phyloP scores from a whole-genome alignment of 768 basidiomycete genomes.

The Mycena rosella region DNA sequence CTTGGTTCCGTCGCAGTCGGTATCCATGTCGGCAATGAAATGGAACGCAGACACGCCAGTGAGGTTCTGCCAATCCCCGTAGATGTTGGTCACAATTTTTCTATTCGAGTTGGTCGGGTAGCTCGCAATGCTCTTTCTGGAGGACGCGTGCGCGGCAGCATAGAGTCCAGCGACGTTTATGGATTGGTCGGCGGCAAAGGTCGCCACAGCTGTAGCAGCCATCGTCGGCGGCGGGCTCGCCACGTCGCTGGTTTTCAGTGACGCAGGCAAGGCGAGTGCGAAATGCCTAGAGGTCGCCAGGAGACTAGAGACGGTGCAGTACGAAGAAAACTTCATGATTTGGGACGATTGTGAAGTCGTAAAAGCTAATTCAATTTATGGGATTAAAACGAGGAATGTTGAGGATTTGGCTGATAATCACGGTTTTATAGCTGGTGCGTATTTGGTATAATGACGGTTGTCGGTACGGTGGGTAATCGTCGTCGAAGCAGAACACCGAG shows the following conservation, averaged over 20 bases:
- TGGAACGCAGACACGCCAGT: slow-evolving; percentile 34
- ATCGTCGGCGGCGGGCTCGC: not conserved
- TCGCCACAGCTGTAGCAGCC: not conserved
- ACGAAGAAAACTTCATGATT: slow-evolving; percentile 10
- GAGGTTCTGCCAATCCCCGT: slow-evolving; percentile 37
- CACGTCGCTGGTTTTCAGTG: not conserved
- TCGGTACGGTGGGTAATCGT: not conserved
- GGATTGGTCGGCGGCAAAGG: slow-evolving; percentile 37
- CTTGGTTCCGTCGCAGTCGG: slow-evolving; percentile 43
- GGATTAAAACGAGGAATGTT: not conserved
- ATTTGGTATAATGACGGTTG: too few relatives aligned
- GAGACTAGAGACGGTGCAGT: not conserved
- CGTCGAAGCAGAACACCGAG: not conserved
- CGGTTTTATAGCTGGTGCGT: not conserved
- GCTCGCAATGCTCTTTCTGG: slow-evolving; percentile 28
- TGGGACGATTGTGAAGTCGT: not conserved
- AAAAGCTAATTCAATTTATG: not conserved
- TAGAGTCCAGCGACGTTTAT: slow-evolving; percentile 39
- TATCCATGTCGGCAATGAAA: slow-evolving; percentile 45
- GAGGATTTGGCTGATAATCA: not conserved
- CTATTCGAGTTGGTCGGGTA: slow-evolving; percentile 30
- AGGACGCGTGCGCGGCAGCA: slow-evolving; percentile 36
- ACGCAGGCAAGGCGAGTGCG: slow-evolving; percentile 6
- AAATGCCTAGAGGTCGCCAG: not conserved
- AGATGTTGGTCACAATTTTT: slow-evolving; percentile 33